Evolutionary conservation across 2,329 filamentous ascomycete genomes (phyloP).

Genomic region (Hawksworthiomyces lignivorus): DNA sequence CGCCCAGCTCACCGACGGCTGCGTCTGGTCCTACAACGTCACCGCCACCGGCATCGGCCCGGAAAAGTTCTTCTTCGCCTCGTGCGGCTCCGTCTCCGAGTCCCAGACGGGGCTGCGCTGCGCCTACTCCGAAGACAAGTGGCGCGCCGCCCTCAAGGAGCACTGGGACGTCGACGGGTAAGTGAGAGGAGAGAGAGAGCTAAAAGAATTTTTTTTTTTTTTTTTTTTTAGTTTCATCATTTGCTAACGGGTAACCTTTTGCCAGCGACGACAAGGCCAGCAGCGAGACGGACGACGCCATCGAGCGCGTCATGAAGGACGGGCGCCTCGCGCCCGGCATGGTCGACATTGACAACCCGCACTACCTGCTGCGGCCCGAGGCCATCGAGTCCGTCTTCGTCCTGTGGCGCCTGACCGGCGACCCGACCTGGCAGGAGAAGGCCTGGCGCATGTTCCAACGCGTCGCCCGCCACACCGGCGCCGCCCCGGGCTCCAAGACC

Average conservation of each 20-base stretch:
- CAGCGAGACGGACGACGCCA: conserved; percentile 17
- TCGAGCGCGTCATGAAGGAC: conserved; percentile 30
- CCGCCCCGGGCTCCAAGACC: conserved; percentile 25
- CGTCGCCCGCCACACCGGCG: conserved; percentile 53
- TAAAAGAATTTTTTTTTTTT: neutral
- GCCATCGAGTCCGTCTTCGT: conserved; percentile 76
- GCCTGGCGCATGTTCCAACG: conserved; percentile 69
- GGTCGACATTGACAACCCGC: conserved; percentile 43
- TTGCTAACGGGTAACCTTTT: neutral
- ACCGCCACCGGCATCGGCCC: conserved; percentile 54
- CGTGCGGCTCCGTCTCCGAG: conserved; percentile 23
- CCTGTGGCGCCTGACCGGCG: conserved; percentile 66
- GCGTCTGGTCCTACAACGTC: conserved; percentile 55
- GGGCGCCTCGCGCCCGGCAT: conserved; percentile 47
- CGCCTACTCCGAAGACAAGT: conserved; percentile 18
- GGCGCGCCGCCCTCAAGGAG: conserved; percentile 17
- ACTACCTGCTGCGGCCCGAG: conserved; percentile 65
- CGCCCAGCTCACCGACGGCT: conserved; percentile 53
- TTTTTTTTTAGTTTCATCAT: neutral
- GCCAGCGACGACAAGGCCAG: conserved; percentile 3
- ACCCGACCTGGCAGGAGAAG: conserved; percentile 55
- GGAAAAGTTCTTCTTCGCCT: conserved; percentile 46
- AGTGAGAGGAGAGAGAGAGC: neutral
- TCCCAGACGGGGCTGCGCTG: conserved; percentile 17
- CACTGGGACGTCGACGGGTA: conserved; percentile 10